Evolutionary conservation across 2,329 filamentous ascomycete species (phyloP), one percentile per base, ranked within the genome.

Genomic region (Ramularia collo-cygni): DNA sequence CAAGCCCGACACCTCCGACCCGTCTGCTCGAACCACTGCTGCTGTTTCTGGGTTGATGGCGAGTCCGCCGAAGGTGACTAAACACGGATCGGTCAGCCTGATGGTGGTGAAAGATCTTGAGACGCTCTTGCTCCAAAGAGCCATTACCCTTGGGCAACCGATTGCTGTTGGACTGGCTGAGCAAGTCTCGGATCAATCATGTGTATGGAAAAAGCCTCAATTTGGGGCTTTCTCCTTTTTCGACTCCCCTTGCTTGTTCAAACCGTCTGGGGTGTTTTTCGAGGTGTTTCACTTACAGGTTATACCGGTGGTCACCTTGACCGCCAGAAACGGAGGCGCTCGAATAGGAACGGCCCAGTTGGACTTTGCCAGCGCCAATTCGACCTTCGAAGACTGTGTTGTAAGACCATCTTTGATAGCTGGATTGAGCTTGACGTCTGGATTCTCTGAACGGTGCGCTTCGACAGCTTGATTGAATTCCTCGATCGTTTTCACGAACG

Each of bases 311-410:
- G 72, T 74, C 2, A 83, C 77, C 48, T 76, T 75, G 32, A 83
- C 72, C 1, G 79, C 79, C 16, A 79, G 59, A 51, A 77, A 83
- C 0, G 79, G 79, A 0, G 65, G 64, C 46, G 74, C 56, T 27
- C 71, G 67, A 6, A 84, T 50, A 0, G 79, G 70, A 4, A 77
- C 48, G 0, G 79, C 79, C 80, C 79, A 83, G 47, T 84, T 83
- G 0, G 76, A 74, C 61, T 84, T 85, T 0, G 71, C 63, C 7
- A 79, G 54, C 0, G 55, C 35, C 7, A 83, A 58, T 0, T 57
- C 48, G 8, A 48, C 63, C 0, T 47, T 51, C 0, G 60, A 62
- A 0, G 76, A 77, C 47, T 77, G 72, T 4, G 79, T 83, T 0
- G 77, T 78, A 0, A 82, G 53, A 0, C 76, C 74, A 49, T 84